These are phyloP conservation scores for Hortiboletus campestris DNA, from an alignment of 768 basidiomycete genomes.

Conservation along the genomic window DNA sequence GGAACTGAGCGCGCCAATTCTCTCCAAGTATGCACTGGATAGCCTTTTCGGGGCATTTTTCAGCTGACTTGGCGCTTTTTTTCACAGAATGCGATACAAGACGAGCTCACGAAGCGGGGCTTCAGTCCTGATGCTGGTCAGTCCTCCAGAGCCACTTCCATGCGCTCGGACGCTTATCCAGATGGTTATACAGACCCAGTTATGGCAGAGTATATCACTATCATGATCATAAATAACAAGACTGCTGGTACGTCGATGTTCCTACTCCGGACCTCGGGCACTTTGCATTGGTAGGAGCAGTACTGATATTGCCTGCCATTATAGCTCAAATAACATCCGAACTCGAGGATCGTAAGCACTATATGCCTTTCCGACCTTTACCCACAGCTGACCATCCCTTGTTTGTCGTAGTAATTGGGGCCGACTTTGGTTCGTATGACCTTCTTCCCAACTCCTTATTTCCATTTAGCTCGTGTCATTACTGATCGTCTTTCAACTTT, in stretches of 20 bases:
- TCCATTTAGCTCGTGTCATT: not conserved
- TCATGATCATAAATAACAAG: slow-evolving; percentile 94
- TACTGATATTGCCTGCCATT: slow-evolving; percentile 7
- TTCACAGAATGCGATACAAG: slow-evolving; percentile 69
- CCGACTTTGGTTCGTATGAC: slow-evolving; percentile 64
- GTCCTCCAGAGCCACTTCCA: slow-evolving; percentile 12
- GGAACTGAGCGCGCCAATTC: slow-evolving; percentile 72
- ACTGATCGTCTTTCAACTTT: slow-evolving; percentile 7
- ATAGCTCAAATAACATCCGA: slow-evolving; percentile 85
- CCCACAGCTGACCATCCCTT: slow-evolving; percentile 11
- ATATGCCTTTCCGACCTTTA: not conserved
- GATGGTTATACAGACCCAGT: slow-evolving; percentile 58
- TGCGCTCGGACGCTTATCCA: slow-evolving; percentile 12
- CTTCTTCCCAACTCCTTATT: not conserved
- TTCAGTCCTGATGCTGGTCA: slow-evolving; percentile 76
- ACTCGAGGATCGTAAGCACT: slow-evolving; percentile 68
- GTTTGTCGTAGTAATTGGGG: slow-evolving; percentile 58
- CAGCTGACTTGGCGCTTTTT: slow-evolving; percentile 10
- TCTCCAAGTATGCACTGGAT: slow-evolving; percentile 53
- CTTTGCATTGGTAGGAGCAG: not conserved
- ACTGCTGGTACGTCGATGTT: slow-evolving; percentile 53
- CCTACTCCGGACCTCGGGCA: not conserved
- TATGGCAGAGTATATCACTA: slow-evolving; percentile 93
- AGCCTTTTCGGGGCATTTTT: slow-evolving; percentile 9
- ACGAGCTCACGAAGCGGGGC: slow-evolving; percentile 73